Conservation (phyloP, 1,284 basidiomycete species). For the Cutaneotrichosporon cavernicola region DNA sequence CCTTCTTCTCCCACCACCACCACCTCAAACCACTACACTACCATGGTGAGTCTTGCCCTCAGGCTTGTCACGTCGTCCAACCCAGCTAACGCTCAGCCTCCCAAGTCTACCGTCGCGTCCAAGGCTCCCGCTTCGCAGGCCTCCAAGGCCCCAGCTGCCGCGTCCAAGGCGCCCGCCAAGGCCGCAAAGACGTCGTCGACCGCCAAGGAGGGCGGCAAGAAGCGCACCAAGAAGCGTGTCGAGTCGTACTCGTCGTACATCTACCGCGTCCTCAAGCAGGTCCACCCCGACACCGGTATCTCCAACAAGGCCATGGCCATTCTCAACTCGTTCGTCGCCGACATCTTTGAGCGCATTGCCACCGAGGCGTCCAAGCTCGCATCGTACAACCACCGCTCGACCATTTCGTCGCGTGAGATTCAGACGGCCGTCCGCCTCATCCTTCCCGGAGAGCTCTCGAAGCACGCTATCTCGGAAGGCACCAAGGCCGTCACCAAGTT, state of each 20-base stretch:
- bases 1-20: not conserved
- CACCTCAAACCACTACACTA: constrained; percentile 22
- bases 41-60: constrained; percentile 33
- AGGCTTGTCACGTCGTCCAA: not conserved
- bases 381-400: constrained; percentile 89
- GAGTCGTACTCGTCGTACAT: constrained; percentile 94
- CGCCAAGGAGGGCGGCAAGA: constrained; percentile 25
- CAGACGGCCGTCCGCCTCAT: constrained; percentile 89
- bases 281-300: constrained; percentile 96
- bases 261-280: constrained; percentile 70
- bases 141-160: constrained; percentile 55
- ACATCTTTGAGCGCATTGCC: constrained; percentile 92
- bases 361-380: constrained; percentile 90
- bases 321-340: constrained; percentile 87
- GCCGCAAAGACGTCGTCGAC: constrained; percentile 25
- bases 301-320: constrained; percentile 94
- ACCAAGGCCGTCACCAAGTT: constrained; percentile 60
- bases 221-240: constrained; percentile 82
- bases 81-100: constrained; percentile 36
- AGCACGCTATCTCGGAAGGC: constrained; percentile 83
- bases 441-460: constrained; percentile 76
- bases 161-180: constrained; percentile 65
- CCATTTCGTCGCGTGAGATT: constrained; percentile 90
- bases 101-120: constrained; percentile 53
- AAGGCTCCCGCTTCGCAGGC: constrained; percentile 64